Evolutionary conservation across 306 rosid genomes (phyloP).

Genomic region (Quercus suber): DNA sequence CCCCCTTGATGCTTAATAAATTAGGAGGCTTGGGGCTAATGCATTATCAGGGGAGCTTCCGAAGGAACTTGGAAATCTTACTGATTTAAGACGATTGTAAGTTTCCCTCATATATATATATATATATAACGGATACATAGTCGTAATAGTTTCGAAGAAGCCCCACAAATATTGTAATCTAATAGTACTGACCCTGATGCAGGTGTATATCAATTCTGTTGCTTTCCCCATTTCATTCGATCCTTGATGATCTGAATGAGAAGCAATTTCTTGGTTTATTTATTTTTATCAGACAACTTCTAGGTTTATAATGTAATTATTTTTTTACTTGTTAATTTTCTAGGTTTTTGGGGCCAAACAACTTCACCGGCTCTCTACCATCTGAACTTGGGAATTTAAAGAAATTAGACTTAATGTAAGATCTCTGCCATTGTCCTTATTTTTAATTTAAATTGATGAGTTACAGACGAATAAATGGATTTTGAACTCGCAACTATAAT

Average conservation of each 20-base stretch:
- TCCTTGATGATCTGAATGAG: neutral
- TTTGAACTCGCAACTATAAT: neutral
- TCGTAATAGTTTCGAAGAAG: neutral
- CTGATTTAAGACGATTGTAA: slow-evolving; percentile 41
- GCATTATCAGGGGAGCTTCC: slow-evolving; percentile 75
- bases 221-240: neutral
- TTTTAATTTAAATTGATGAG: too few relatives aligned
- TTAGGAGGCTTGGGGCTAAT: slow-evolving; percentile 56
- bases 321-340: slow-evolving; percentile 18
- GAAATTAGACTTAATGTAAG: slow-evolving; percentile 58
- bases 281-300: too few relatives aligned
- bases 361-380: slow-evolving; percentile 74
- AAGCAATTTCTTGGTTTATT: neutral
- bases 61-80: slow-evolving; percentile 62
- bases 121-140: too few relatives aligned
- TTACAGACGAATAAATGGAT: too few relatives aligned
- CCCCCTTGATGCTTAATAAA: neutral
- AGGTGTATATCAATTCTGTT: neutral
- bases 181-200: neutral
- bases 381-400: slow-evolving; percentile 62
- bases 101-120: slow-evolving; percentile 12
- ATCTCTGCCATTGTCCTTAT: neutral
- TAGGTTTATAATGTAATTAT: neutral
- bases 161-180: neutral
- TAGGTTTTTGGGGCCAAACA: slow-evolving; percentile 57